These are phyloP conservation scores for Macrolepiota dolichaula DNA, from an alignment of 768 basidiomycete species.

Conservation along the genomic window DNA sequence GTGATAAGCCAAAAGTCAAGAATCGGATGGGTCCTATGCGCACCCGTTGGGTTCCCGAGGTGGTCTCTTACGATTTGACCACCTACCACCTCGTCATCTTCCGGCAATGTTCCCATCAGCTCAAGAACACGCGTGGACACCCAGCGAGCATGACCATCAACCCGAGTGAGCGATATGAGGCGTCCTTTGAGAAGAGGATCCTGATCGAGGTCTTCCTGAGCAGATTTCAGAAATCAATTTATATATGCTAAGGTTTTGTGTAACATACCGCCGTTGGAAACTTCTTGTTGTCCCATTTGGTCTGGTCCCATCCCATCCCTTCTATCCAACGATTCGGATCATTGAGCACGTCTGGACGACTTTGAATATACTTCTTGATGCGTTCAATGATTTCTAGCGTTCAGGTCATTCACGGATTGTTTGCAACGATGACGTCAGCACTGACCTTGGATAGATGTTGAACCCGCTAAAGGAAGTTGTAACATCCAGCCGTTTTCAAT, in stretches of 20 bases:
- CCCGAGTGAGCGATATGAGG: conserved; percentile 68
- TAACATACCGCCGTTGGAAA: conserved; percentile 72
- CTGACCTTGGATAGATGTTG: conserved; percentile 56
- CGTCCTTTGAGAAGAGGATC: conserved; percentile 67
- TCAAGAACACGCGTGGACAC: conserved; percentile 73
- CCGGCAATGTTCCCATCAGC: conserved; percentile 58
- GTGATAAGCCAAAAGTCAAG: background rate
- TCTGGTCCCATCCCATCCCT: conserved; percentile 96
- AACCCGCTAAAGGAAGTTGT: conserved; percentile 60
- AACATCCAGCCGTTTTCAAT: conserved; percentile 69
- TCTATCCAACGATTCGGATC: conserved; percentile 68
- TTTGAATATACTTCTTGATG: conserved; percentile 54
- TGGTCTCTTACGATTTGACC: conserved; percentile 69
- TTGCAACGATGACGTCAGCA: background rate
- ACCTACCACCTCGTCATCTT: conserved; percentile 50
- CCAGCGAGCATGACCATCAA: conserved; percentile 88
- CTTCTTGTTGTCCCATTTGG: conserved; percentile 55
- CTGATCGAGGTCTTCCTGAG: conserved; percentile 66
- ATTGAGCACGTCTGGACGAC: conserved; percentile 51
- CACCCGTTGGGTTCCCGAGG: conserved; percentile 68
- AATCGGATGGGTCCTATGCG: background rate
- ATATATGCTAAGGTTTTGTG: background rate
- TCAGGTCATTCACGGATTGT: background rate
- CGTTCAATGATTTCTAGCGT: conserved; percentile 57
- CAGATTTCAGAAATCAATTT: background rate